phyloP scores from a whole-genome alignment of 2,329 filamentous ascomycete genomes.

The Fusarium staphyleae region DNA sequence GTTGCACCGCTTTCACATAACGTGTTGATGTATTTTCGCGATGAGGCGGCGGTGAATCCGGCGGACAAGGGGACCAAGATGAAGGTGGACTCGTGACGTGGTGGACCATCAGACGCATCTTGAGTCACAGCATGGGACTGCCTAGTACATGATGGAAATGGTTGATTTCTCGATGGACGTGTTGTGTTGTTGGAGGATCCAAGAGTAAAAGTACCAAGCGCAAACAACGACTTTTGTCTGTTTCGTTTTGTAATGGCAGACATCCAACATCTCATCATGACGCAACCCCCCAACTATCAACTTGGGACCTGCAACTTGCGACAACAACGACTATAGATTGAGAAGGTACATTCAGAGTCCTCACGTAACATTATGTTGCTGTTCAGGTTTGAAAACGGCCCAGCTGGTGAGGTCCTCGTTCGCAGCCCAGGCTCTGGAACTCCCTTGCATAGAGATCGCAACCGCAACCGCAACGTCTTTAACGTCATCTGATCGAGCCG shows the following conservation, averaged over 20 bases:
- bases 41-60: neutral
- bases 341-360: neutral
- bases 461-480: conserved; percentile 4
- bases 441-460: neutral
- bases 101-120: neutral
- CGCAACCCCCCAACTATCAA: too few species aligned
- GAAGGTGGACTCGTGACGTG: too few species aligned
- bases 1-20: neutral
- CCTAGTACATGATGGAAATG: too few species aligned
- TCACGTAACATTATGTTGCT: neutral
- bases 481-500: neutral
- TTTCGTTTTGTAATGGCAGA: too few species aligned
- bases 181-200: too few species aligned
- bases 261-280: too few species aligned
- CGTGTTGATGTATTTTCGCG: neutral
- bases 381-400: neutral
- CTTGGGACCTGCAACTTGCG: too few species aligned
- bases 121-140: too few species aligned
- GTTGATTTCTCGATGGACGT: too few species aligned
- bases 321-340: neutral
- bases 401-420: neutral
- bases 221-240: too few species aligned
- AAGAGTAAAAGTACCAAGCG: too few species aligned
- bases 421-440: neutral
- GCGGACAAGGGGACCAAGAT: neutral